A percentile compares a stretch with the other conserved stretches of the same genome.
Evolutionary conservation across 139 green algal species (phyloP).

Genomic region (Chlamydomonas schloesseri): DNA sequence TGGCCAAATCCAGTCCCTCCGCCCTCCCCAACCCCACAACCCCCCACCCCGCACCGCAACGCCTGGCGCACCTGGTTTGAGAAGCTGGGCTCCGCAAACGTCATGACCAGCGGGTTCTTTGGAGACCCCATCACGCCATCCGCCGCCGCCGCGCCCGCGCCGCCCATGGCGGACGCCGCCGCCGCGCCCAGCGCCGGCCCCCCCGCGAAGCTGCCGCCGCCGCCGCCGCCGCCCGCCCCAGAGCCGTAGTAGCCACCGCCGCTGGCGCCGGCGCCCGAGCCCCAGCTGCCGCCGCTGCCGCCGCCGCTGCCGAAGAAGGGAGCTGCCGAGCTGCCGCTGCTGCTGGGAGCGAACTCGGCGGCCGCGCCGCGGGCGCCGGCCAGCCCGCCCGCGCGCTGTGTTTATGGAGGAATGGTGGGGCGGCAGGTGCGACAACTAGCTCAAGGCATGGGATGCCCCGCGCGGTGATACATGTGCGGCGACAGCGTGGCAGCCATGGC

Average conservation of each 20-base stretch:
- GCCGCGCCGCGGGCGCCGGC: not conserved
- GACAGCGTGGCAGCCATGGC: no score
- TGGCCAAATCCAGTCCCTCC: no score
- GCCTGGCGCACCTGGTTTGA: conserved; percentile 39
- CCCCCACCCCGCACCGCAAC: no score
- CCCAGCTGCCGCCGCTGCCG: conserved; percentile 26
- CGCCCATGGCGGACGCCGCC: conserved; percentile 6
- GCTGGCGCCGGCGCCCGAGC: not conserved
- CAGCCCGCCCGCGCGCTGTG: not conserved
- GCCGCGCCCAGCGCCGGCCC: conserved; percentile 41
- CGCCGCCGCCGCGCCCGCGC: conserved; percentile 29
- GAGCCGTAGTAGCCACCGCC: conserved; percentile 12
- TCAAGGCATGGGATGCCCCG: no score
- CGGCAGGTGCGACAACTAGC: no score
- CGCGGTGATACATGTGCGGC: no score
- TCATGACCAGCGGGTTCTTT: conserved; percentile 83
- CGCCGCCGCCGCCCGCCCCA: not conserved
- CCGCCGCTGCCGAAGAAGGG: not conserved
- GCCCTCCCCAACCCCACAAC: no score
- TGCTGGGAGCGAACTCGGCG: conserved; percentile 19
- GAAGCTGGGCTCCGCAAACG: conserved; percentile 66
- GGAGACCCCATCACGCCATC: conserved; percentile 65
- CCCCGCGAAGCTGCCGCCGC: conserved; percentile 14
- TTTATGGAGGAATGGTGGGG: no score
- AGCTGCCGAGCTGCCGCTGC: not conserved